Base-by-base conservation (phyloP, 495 filamentous ascomycete genomes). In the Copromyces sp. region DNA sequence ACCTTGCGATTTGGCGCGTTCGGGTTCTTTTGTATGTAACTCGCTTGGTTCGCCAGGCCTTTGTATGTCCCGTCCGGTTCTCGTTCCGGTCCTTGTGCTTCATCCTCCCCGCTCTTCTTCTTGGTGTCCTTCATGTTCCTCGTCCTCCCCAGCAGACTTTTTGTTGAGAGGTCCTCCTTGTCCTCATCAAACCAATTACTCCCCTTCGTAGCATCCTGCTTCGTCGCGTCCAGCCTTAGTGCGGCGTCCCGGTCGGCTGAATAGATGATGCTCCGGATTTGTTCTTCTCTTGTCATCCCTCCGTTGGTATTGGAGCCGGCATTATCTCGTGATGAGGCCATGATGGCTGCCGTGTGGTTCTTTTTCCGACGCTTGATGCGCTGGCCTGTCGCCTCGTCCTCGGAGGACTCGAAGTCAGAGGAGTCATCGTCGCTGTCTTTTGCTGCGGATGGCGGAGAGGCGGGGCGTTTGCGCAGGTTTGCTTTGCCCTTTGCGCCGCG, bases 121-220 rank as follows among this genome's bases (percentile, higher is more conserved):
- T 59, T 45, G 4, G n/a, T 76, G 69, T 53, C 78, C 41, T 59
- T 80, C 45, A 74, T 74, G 44, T 74, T 80, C 70, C 88, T 83
- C 16, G 91, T 91, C 29, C 86, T 88, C 14, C 91, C 91, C 16
- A 93, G 84, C 0, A 93, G 84, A 71, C 86, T 88, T 79, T 88
- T 89, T 14, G 84, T 81, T 68, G 84, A 89, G 39, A 90, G 75
- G 17, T 82, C 81, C n/a, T 20, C 47, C 69, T 75, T 75, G 38
- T 88, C 84, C 69, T 94, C 91, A 73, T 94, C 93, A 82, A 92
- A 95, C 94, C 94, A 97, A 79, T 96, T 92, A n/a, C 87, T 89
- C 29, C 89, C 87, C 75, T 96, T 97, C 6, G 95, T 98, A n/a
- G 95, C 95, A 78, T 97, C 95, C 78, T 47, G 69, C 73, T 94